Conservation (phyloP, 2,329 filamentous ascomycete genomes). For the Cercospora zeina region DNA sequence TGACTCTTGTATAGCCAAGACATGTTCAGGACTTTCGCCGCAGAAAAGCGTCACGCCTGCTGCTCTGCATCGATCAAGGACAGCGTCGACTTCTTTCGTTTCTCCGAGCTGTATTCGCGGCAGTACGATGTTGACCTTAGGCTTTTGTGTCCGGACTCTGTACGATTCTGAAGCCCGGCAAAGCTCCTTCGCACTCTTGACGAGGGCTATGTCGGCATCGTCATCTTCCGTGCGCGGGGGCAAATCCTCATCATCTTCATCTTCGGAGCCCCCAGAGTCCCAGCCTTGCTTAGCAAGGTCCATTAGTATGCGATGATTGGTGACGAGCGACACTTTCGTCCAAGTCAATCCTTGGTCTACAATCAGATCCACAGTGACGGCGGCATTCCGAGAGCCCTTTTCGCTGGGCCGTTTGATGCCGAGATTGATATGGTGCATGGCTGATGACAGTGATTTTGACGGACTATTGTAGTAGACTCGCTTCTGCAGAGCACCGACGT, state of each 20-base stretch:
- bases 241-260: constrained; percentile 47
- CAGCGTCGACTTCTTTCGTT: constrained; percentile 56
- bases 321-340: constrained; percentile 68
- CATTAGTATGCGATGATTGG: constrained; percentile 63
- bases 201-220: constrained; percentile 56
- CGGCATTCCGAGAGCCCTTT: constrained; percentile 30
- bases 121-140: constrained; percentile 61
- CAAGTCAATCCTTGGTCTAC: constrained; percentile 63
- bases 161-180: constrained; percentile 58
- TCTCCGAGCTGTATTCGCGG: constrained; percentile 58
- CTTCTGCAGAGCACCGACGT: constrained; percentile 60
- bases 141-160: constrained; percentile 60
- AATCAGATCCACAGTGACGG: constrained; percentile 62
- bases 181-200: constrained; percentile 62
- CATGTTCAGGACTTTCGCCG: constrained; percentile 33
- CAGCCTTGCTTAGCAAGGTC: constrained; percentile 70
- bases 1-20: constrained; percentile 32
- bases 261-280: constrained; percentile 53
- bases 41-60: constrained; percentile 47
- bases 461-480: constrained; percentile 51
- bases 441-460: constrained; percentile 30
- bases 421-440: constrained; percentile 31
- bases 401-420: constrained; percentile 32
- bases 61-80: constrained; percentile 58
- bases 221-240: constrained; percentile 50